Conservation (phyloP, 306 rosid species). For the Phaseolus lunatus region DNA sequence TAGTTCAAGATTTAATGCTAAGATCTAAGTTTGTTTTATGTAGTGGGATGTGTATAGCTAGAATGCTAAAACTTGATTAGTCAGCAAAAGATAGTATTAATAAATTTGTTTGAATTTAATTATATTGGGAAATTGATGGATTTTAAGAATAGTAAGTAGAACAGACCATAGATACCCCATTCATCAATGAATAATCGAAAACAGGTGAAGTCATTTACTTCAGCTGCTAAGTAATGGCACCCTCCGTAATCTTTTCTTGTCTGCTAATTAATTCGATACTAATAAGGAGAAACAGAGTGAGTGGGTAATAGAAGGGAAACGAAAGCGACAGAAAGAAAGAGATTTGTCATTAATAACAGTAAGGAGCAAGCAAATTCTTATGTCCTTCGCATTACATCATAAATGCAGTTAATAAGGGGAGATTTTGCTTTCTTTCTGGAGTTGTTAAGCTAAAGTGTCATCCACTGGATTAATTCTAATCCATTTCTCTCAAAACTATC, state of each 20-base stretch:
- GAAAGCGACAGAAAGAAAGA: slow-evolving; percentile 47
- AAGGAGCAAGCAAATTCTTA: slow-evolving; percentile 32
- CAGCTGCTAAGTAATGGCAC: background rate
- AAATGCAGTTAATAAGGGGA: slow-evolving; percentile 21
- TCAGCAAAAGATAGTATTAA: background rate
- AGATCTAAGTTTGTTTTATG: too few species aligned
- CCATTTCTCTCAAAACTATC: background rate
- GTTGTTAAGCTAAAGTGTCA: slow-evolving; percentile 22
- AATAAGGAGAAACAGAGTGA: background rate
- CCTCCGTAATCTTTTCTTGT: background rate
- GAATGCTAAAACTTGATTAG: background rate
- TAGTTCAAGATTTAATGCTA: background rate
- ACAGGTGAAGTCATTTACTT: background rate
- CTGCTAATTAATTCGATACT: slow-evolving; percentile 18
- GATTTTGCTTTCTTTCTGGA: background rate
- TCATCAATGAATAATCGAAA: slow-evolving; percentile 38
- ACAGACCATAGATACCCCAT: background rate
- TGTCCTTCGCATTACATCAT: slow-evolving; percentile 25
- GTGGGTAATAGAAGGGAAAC: background rate
- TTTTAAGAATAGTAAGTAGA: background rate
- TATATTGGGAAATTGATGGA: slow-evolving; percentile 13
- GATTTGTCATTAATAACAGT: slow-evolving; percentile 39
- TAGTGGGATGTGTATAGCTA: slow-evolving; percentile 4
- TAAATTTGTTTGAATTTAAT: background rate
- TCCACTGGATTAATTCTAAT: slow-evolving; percentile 4